Evolutionary conservation across 2,329 filamentous ascomycete genomes (phyloP).

Genomic region (Hypoxylon sp.): DNA sequence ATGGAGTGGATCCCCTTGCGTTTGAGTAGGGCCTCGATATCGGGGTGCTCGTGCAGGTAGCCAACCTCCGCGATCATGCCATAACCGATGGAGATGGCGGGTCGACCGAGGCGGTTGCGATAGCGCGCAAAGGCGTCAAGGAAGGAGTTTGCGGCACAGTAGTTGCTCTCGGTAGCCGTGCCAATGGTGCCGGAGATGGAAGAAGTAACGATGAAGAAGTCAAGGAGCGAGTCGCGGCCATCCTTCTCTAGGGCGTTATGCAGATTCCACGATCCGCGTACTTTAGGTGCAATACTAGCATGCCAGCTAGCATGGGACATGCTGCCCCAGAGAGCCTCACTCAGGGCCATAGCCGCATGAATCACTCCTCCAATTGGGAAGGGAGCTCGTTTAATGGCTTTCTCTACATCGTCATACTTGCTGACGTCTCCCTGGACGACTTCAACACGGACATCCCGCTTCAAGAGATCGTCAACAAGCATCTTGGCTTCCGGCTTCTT

Average conservation of each 20-base stretch:
- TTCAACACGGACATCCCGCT: not conserved
- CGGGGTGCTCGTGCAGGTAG: slow-evolving; percentile 52
- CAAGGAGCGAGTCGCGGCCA: slow-evolving; percentile 51
- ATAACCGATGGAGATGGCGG: slow-evolving; percentile 46
- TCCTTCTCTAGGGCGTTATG: slow-evolving; percentile 42
- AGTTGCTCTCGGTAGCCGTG: slow-evolving; percentile 53
- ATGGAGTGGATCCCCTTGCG: slow-evolving; percentile 45
- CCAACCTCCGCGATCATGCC: slow-evolving; percentile 56
- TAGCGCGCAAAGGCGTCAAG: slow-evolving; percentile 55
- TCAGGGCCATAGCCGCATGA: slow-evolving; percentile 55
- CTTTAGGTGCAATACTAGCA: slow-evolving; percentile 48
- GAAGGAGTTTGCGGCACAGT: slow-evolving; percentile 55
- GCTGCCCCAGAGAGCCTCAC: slow-evolving; percentile 48
- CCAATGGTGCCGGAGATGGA: slow-evolving; percentile 53
- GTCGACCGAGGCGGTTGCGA: slow-evolving; percentile 47
- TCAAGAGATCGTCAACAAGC: slow-evolving; percentile 37
- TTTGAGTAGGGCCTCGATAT: slow-evolving; percentile 41
- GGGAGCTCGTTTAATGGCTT: not conserved
- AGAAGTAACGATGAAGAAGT: slow-evolving; percentile 54
- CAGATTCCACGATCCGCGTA: slow-evolving; percentile 47
- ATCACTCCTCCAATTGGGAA: slow-evolving; percentile 52
- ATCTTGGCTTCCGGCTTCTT: slow-evolving; percentile 36
- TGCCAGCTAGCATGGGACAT: slow-evolving; percentile 50
- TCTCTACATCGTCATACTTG: slow-evolving; percentile 10
- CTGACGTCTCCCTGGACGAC: slow-evolving; percentile 39